Base-by-base conservation (phyloP, 768 basidiomycete genomes). In the Pilatotrama ljubarskyi region DNA sequence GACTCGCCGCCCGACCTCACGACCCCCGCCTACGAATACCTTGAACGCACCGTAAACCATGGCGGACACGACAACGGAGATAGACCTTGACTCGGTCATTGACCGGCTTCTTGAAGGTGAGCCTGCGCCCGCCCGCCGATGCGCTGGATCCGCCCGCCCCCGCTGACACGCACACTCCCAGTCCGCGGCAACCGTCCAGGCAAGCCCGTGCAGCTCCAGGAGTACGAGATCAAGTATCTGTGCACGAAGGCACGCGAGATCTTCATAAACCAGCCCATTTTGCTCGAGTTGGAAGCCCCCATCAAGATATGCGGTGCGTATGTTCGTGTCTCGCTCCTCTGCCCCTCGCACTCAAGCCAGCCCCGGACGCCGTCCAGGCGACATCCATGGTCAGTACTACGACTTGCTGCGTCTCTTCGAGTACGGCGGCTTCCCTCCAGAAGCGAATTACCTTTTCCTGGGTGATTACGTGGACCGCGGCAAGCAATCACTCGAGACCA, bases 381-480 rank as follows among this genome's bases (percentile, higher is more conserved):
- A 98, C 76, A 98, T 98, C 68, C 97, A 98, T 68, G 96, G 97
- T 64, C 97, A 99, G 80, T 99, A 99, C 79, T 98, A 98, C 76
- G 96, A 99, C 79, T 84, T 99, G 44, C 83, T 99, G 68, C 90
- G 96, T 69, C 83, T 99, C 63, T 99, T 99, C 76, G 96, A 99
- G 76, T 98, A 98, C 71, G 96, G 96, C 62, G 96, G 97, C 56
- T 99, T 99, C 78, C 96, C 96, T 35, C 96, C 96, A 78, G 96
- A 99, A 86, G 95, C 96, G 60, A 99, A 99, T 79, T 99, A 99
- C 78, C 90, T 99, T 67, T 99, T 99, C 85, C 87, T 99, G 53
- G 96, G 96, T 64, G 96, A 99, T 78, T 99, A 99, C 72, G 96
- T 99, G 71, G 96, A 99, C 79, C 89, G 96, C 74, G 96, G 96